Evolutionary conservation across 2,329 filamentous ascomycete genomes (phyloP).

Genomic region (Xylariomycetidae sp.): DNA sequence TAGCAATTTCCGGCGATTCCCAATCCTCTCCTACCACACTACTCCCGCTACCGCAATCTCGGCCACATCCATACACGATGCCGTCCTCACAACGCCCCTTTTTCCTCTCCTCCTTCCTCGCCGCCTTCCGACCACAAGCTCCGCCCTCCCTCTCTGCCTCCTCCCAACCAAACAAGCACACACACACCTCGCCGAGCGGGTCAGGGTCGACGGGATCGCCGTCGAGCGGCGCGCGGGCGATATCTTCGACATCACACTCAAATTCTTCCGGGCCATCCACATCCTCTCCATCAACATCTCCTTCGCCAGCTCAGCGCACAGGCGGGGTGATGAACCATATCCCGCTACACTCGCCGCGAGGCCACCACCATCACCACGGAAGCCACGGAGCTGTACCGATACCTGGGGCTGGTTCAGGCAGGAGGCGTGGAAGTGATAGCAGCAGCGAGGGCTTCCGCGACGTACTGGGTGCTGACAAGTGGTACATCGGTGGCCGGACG

Average conservation of each 20-base stretch:
- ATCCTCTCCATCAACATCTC: conserved; percentile 4
- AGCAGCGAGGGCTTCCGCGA: conserved; percentile 72
- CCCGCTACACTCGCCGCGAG: conserved; percentile 24
- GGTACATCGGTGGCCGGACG: conserved; percentile 75
- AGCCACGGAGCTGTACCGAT: conserved; percentile 17
- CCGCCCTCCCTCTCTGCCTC: conserved; percentile 21
- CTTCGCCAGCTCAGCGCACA: conserved; percentile 12
- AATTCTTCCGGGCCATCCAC: conserved; percentile 2
- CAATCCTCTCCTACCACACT: not conserved
- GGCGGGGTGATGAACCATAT: conserved; percentile 26
- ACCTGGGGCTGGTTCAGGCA: conserved; percentile 13
- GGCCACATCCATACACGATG: conserved; percentile 13
- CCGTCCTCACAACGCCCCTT: conserved; percentile 28
- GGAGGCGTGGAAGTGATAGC: conserved; percentile 66
- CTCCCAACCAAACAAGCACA: conserved; percentile 25
- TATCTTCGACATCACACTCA: conserved; percentile 18
- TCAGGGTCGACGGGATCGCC: conserved; percentile 6
- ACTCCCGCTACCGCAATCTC: conserved; percentile 1
- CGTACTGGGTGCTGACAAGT: conserved; percentile 65
- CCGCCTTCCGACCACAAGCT: conserved; percentile 26
- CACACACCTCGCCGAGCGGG: conserved; percentile 9
- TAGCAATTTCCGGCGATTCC: too few species aligned
- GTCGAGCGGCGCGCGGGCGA: conserved; percentile 11
- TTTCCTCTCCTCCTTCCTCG: conserved; percentile 29
- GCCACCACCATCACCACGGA: conserved; percentile 11